A percentile compares a stretch with the other conserved stretches of the same genome.
phyloP scores from a whole-genome alignment of 2,329 filamentous ascomycete genomes.

The Colletotrichum spaethianum region DNA sequence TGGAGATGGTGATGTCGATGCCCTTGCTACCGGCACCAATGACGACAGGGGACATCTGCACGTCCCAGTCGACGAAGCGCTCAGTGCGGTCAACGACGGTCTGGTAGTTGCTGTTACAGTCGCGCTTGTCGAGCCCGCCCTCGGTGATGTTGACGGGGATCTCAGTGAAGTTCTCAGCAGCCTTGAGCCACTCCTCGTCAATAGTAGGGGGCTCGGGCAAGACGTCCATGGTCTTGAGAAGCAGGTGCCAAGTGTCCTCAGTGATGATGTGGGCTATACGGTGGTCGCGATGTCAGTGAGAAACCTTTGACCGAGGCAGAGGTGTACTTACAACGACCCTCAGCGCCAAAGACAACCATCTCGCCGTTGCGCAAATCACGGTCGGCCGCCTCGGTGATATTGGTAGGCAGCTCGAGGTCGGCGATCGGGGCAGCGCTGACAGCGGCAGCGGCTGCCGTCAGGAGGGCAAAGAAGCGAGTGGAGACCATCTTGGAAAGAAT shows the following conservation, averaged over 20 bases:
- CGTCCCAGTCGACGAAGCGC: conserved; percentile 42
- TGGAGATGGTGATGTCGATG: conserved; percentile 35
- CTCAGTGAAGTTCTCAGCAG: background rate
- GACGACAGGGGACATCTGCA: conserved; percentile 42
- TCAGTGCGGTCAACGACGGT: conserved; percentile 20
- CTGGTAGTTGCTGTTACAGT: conserved; percentile 33
- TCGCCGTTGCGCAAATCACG: conserved; percentile 20
- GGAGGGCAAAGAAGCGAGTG: conserved; percentile 9
- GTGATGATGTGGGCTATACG: conserved; percentile 22
- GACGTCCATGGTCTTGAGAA: conserved; percentile 14
- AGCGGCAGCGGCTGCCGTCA: conserved; percentile 9
- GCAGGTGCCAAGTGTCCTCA: conserved; percentile 26
- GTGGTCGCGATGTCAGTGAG: background rate
- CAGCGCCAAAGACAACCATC: conserved; percentile 16
- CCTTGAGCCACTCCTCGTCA: conserved; percentile 29
- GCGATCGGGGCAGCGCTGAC: conserved; percentile 26
- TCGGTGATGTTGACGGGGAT: background rate
- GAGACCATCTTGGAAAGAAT: conserved; percentile 14
- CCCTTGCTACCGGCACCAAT: conserved; percentile 35
- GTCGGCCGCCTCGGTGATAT: conserved; percentile 8
- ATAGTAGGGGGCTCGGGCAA: conserved; percentile 12
- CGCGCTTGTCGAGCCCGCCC: conserved; percentile 12
- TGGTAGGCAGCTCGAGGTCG: background rate
- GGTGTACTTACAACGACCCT: conserved; percentile 12
- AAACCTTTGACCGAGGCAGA: too few species aligned